Evolutionary conservation across 2,329 filamentous ascomycete genomes (phyloP), one percentile per base, ranked within the genome.

Genomic region (Claviceps maximensis): DNA sequence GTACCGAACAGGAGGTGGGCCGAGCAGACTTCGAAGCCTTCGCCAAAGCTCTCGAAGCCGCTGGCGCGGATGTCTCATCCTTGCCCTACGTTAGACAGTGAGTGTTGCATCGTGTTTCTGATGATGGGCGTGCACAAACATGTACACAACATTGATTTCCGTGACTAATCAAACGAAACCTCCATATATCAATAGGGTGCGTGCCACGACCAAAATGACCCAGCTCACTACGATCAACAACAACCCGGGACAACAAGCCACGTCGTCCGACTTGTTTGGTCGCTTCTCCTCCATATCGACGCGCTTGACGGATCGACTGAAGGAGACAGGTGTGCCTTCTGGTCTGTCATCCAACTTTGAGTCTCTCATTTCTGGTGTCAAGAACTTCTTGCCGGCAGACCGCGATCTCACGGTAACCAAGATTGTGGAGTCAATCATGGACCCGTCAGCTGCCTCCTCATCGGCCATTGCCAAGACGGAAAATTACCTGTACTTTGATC

Each of bases 391-490:
- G n/a, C 93, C 94, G 0, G 88, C 83, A 15, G 94, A 98, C 71
- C 89, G 90, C 61, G 94, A 98, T 65, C 79, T 97, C 10, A 97
- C 93, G 0, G 80, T 98, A 51, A 98, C 94, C 53, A 97, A 97
- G 71, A 96, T 98, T 64, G 91, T 93, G 42, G 93, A 98, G 68
- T 95, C 89, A 1, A 84, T 98, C 62, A 98, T 98, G 91, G 93
- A 98, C 63, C 93, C 93, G 0, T 79, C 88, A 47, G 82, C 89
- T 12, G 91, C 93, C 3, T 89, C 88, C 4, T 91, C 88, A 6
- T 91, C 86, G 27, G 93, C 93, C 27, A 93, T 98, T 58, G 86
- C 89, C 56, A 97, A 95, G 74, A 97, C 93, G 1, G 93, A 98
- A 66, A 85, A 87, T 62, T 98, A 96, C 63, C 80, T 97, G 31